Evolutionary conservation across 768 basidiomycete genomes (phyloP), one percentile per base, ranked within the genome.

Genomic region (Suillus variegatus): DNA sequence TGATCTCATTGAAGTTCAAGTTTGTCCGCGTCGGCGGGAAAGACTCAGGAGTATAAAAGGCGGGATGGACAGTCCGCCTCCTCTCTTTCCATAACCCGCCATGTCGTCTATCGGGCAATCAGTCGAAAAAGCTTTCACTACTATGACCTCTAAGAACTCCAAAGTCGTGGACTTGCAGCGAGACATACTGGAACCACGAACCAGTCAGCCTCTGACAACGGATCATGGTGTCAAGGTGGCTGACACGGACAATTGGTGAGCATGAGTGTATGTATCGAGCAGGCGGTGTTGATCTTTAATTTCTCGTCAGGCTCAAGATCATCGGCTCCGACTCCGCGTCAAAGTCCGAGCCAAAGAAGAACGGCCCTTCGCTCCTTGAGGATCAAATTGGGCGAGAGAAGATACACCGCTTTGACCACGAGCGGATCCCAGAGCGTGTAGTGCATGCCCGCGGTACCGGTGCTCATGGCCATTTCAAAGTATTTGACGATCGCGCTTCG

Each of bases 371-470:
- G 32, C 80, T 93, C 9, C 82, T 96, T n/a, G 92, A 93, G 71
- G 91, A 92, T 72, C 88, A 90, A 65, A 83, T 91, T 67, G 84
- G 83, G 6, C 85, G 90, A 68, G 88, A 91, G 79, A 92, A 93
- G 76, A 86, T 93, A 38, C 85, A 85, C 62, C 84, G 88, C 16
- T 95, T 94, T 71, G 93, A 94, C 73, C 93, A 94, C 71, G 93
- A 95, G 74, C 90, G 93, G 47, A 95, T 95, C 62, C 94, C 94
- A 0, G 94, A 94, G 80, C 91, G 92, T 54, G 88, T 90, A 12
- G 89, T 90, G 9, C 83, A 84, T 72, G 88, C 91, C 55, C 86
- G 91, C 16, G 91, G 90, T n/a, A 72, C 86, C 36, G 91, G 86
- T 61, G 93, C 92, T 14, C 93, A 94, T 73, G 94, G 94, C 4